Base-by-base conservation (phyloP, 2,329 filamentous ascomycete species). In the Colletotrichum sidae region DNA sequence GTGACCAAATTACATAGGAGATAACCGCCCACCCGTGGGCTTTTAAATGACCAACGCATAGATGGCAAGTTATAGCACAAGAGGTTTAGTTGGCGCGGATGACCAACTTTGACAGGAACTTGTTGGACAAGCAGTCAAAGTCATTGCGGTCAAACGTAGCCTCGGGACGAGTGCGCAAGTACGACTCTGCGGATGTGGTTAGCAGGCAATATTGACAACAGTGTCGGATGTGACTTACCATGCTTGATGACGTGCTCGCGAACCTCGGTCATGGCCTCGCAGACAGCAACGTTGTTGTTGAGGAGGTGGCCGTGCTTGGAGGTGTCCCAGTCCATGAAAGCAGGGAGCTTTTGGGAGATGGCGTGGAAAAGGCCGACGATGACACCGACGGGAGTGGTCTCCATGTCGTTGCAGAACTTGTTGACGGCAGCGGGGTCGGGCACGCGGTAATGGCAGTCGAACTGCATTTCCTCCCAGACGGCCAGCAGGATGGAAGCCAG, bases 391-490 rank as follows among this genome's bases (percentile, higher is more conserved):
- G 95, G 95, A 8, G 92, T 97, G 9, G 92, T 92, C 83, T 98
- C 95, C 95, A 98, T 98, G 75, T 98, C 95, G 64, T 84, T 88
- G 84, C 94, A 97, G 85, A 98, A 98, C 82, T 97, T 97, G 75
- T 95, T 89, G 68, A 97, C 94, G 6, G 92, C 91, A 54, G 87
- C 85, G 58, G 91, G 86, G 76, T 97, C 94, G 5, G 92, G 93
- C 4, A 96, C 90, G 56, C 95, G 92, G 85, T 97, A 98, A 81
- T 97, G 93, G 85, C 92, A 96, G 81, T 98, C 95, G 75, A 97
- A 98, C 78, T 98, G 94, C 89, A 98, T 97, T 85, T 97, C 92
- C 78, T 98, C 95, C 95, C 95, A 98, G 17, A 98, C 93, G 10
- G 93, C 93, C 52, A 98, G 86, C 39, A 98, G 88, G 69, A 98